phyloP scores from a whole-genome alignment of 768 basidiomycete species.

The Lentinus brumalis region DNA sequence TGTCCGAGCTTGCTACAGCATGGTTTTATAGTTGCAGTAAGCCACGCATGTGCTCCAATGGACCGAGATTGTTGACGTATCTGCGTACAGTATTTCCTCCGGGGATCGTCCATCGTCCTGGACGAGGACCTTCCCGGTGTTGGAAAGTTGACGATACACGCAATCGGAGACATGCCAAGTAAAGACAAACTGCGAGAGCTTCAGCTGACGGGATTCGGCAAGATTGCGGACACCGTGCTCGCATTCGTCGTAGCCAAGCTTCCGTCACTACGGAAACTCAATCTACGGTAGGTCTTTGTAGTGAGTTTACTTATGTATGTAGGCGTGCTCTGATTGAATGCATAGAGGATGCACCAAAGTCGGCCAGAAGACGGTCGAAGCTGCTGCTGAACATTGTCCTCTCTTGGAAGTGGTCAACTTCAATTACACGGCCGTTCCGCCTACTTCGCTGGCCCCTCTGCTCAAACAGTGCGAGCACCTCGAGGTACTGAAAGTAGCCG shows the following conservation, averaged over 20 bases:
- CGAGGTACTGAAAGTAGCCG: constrained; percentile 63
- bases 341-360: constrained; percentile 64
- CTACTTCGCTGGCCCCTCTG: constrained; percentile 48
- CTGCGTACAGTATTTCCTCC: constrained; percentile 53
- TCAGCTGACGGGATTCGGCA: constrained; percentile 52
- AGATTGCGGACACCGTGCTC: constrained; percentile 53
- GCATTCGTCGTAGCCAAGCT: constrained; percentile 50
- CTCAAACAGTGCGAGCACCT: constrained; percentile 43
- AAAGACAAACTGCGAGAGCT: constrained; percentile 44
- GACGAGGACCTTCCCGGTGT: constrained; percentile 55
- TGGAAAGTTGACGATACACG: constrained; percentile 48
- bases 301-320: neutral
- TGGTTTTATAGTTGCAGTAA: constrained; percentile 57
- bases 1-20: constrained; percentile 56
- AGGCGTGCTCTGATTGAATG: constrained; percentile 5
- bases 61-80: neutral
- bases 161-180: constrained; percentile 34
- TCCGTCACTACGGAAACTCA: constrained; percentile 46
- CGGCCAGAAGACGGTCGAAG: constrained; percentile 48
- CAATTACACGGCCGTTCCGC: constrained; percentile 59
- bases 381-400: constrained; percentile 44
- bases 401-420: constrained; percentile 53
- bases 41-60: constrained; percentile 16
- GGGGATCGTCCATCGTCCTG: constrained; percentile 52
- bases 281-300: constrained; percentile 48